These are phyloP conservation scores for Kalanchoe fedtschenkoi DNA, from an alignment of 164 flowering plant genomes.

Conservation along the genomic window DNA sequence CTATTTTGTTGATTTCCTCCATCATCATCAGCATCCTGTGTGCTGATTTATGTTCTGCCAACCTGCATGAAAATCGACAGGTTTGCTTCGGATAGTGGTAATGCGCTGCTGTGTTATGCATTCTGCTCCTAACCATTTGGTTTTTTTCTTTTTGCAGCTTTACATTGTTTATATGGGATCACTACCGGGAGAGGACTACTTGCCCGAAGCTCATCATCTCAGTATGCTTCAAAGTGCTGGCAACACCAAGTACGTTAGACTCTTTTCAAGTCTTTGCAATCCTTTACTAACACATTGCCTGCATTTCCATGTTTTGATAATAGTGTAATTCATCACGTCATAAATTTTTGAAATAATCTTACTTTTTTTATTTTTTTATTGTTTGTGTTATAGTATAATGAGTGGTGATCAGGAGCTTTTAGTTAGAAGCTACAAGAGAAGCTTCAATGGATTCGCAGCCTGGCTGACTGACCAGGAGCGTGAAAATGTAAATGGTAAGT, in stretches of 20 bases:
- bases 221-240: slow-evolving; percentile 15
- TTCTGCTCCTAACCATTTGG: not conserved
- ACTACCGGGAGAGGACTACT: slow-evolving; percentile 13
- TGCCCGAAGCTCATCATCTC: slow-evolving; percentile 20
- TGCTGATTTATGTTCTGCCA: not conserved
- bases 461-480: slow-evolving; percentile 15
- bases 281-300: too few relatives aligned
- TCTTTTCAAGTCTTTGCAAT: not conserved
- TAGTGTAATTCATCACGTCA: too few relatives aligned
- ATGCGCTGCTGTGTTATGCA: not conserved
- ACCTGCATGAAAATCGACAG: not conserved
- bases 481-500: slow-evolving; percentile 14
- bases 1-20: not conserved
- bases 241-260: slow-evolving; percentile 9
- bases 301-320: too few relatives aligned
- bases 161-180: slow-evolving; percentile 32
- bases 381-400: not conserved
- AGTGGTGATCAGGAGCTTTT: slow-evolving; percentile 2
- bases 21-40: not conserved
- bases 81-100: too few relatives aligned
- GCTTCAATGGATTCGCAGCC: slow-evolving; percentile 28
- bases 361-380: not conserved
- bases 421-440: slow-evolving; percentile 15
- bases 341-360: too few relatives aligned
- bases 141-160: slow-evolving; percentile 14